Conservation (phyloP, 106 monocot species). For the Platanthera zijinensis region DNA sequence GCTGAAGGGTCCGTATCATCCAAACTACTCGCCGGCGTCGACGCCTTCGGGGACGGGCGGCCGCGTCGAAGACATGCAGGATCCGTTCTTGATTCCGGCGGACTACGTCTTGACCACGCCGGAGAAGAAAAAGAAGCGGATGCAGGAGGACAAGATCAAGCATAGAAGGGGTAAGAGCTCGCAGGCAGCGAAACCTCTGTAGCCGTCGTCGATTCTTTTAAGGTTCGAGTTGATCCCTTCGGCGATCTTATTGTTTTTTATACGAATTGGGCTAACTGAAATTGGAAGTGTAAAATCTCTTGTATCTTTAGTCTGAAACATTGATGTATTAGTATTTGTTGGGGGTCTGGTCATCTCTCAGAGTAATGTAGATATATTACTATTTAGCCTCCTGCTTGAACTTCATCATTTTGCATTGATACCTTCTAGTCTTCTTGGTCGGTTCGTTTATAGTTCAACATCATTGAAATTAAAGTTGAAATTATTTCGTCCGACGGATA, state of each 20-base stretch:
- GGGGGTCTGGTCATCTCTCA: not conserved
- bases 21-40: slow-evolving; percentile 4
- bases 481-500: too few relatives aligned
- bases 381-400: not conserved
- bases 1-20: slow-evolving; percentile 28
- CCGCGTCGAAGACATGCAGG: slow-evolving; percentile 35
- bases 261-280: not conserved
- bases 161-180: slow-evolving; percentile 32
- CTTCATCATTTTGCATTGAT: not conserved
- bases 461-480: too few relatives aligned
- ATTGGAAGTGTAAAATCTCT: not conserved
- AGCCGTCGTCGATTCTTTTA: not conserved
- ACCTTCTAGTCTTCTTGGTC: not conserved
- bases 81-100: slow-evolving; percentile 48
- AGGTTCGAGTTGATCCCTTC: not conserved
- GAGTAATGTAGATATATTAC: not conserved
- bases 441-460: too few relatives aligned
- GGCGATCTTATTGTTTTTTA: not conserved
- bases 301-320: slow-evolving; percentile 3
- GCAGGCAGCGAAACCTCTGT: slow-evolving; percentile 13
- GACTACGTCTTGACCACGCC: slow-evolving; percentile 52
- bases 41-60: slow-evolving; percentile 5
- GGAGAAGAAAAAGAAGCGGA: slow-evolving; percentile 47
- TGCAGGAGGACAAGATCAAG: slow-evolving; percentile 46
- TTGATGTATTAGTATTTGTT: slow-evolving; percentile 1